phyloP scores from a whole-genome alignment of 139 green algal species.

The Zygnema cylindricum region DNA sequence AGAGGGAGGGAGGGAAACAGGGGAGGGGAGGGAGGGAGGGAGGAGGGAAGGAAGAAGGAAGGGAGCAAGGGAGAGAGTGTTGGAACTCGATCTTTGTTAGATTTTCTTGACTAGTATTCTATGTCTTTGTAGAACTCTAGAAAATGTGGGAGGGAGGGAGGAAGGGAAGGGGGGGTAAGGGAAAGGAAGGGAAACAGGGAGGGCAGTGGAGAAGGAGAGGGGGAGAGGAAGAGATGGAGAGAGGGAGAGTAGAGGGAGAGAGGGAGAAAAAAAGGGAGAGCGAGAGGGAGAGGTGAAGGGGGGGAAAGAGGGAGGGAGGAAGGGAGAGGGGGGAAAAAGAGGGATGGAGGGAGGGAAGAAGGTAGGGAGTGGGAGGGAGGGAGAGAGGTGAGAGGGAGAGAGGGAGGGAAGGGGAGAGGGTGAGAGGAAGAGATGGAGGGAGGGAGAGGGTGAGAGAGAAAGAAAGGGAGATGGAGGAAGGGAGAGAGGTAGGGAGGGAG shows the following conservation, averaged over 20 bases:
- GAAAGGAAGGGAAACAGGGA: not conserved
- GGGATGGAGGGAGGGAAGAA: not conserved
- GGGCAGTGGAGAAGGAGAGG: not conserved
- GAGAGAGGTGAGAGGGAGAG: not conserved
- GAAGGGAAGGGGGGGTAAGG: not conserved
- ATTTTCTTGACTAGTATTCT: too few relatives aligned
- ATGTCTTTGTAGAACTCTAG: not conserved
- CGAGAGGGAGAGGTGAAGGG: too few relatives aligned
- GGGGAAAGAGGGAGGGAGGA: not conserved
- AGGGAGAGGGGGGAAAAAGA: not conserved
- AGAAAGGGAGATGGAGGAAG: not conserved
- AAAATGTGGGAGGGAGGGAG: not conserved
- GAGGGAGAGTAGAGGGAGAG: not conserved
- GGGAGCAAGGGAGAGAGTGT: not conserved
- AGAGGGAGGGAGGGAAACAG: not conserved
- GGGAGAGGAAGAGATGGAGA: not conserved
- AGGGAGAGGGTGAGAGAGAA: too few relatives aligned
- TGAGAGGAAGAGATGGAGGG: not conserved
- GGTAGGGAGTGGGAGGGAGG: not conserved
- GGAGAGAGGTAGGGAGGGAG: not conserved
- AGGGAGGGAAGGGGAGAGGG: not conserved
- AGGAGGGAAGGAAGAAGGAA: not conserved
- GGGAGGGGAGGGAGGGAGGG: not conserved
- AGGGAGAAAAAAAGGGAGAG: not conserved
- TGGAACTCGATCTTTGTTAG: not conserved